A percentile compares a stretch with the other conserved stretches of the same genome.
phyloP scores from a whole-genome alignment of 2,329 filamentous ascomycete genomes.

The Claviceps maximensis region DNA sequence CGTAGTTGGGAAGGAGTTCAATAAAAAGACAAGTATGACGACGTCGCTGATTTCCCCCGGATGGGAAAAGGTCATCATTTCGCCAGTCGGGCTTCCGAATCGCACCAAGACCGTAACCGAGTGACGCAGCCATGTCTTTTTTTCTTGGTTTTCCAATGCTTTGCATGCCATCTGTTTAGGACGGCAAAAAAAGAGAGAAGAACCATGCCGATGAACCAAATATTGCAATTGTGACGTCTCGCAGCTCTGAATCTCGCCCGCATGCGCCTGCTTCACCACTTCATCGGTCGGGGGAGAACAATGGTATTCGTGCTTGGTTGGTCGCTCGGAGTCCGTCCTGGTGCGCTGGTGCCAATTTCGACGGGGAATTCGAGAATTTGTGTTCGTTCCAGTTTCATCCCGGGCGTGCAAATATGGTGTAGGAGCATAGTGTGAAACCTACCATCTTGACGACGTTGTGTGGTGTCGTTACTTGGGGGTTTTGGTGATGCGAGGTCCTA shows the following conservation, averaged over 20 bases:
- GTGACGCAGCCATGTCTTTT: neutral
- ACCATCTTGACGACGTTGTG: slow-evolving; percentile 38
- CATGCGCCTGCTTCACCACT: neutral
- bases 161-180: too few relatives aligned
- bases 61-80: neutral
- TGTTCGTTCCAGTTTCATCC: neutral
- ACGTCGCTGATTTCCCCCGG: neutral
- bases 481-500: slow-evolving; percentile 29
- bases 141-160: neutral
- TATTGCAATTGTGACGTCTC: neutral
- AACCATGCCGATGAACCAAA: too few relatives aligned
- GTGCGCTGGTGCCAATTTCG: slow-evolving; percentile 14
- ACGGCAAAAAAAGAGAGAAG: too few relatives aligned
- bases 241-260: neutral
- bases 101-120: neutral
- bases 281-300: too few relatives aligned
- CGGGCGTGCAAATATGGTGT: slow-evolving; percentile 5
- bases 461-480: slow-evolving; percentile 28
- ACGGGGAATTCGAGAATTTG: neutral
- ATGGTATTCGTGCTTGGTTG: neutral
- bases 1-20: neutral
- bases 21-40: neutral
- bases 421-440: slow-evolving; percentile 16
- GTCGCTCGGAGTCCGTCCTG: slow-evolving; percentile 15
- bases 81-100: neutral